phyloP scores from a whole-genome alignment of 2,329 filamentous ascomycete genomes.

The Penicillium palitans region DNA sequence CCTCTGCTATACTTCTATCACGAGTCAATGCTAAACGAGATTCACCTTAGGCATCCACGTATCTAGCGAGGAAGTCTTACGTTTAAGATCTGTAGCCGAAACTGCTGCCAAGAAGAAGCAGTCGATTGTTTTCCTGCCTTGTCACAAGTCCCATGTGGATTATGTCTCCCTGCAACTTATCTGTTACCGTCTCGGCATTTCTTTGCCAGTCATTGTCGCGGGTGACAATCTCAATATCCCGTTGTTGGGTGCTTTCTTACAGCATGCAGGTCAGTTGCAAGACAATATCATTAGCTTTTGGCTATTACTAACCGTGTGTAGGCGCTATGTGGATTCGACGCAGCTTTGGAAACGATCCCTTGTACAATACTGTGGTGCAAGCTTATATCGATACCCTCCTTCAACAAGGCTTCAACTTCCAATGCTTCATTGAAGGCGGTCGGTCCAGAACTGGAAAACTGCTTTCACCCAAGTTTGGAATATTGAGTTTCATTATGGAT shows the following conservation, averaged over 20 bases:
- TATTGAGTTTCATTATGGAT: conserved; percentile 87
- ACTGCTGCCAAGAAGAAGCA: conserved; percentile 83
- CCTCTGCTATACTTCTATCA: neutral
- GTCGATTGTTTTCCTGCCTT: conserved; percentile 93
- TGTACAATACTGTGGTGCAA: conserved; percentile 93
- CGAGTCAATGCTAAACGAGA: conserved; percentile 2
- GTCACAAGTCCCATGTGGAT: conserved; percentile 92
- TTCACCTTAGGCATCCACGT: conserved; percentile 71
- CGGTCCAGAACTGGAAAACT: conserved; percentile 92
- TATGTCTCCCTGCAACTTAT: conserved; percentile 95
- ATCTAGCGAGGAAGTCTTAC: conserved; percentile 86
- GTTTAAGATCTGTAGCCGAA: conserved; percentile 77
- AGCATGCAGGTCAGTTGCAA: conserved; percentile 69
- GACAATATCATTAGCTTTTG: neutral
- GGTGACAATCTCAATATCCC: conserved; percentile 97
- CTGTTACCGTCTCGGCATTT: conserved; percentile 88
- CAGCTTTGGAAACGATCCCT: conserved; percentile 84
- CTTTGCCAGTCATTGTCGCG: conserved; percentile 85
- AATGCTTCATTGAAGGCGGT: conserved; percentile 97
- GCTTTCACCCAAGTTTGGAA: conserved; percentile 91
- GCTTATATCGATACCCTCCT: conserved; percentile 91
- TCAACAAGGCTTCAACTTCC: conserved; percentile 88
- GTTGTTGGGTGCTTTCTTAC: conserved; percentile 81
- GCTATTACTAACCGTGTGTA: conserved; percentile 27
- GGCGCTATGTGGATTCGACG: conserved; percentile 94